These are phyloP conservation scores for Trichoderma sp. DNA, from an alignment of 2,329 filamentous ascomycete genomes.

Conservation along the genomic window DNA sequence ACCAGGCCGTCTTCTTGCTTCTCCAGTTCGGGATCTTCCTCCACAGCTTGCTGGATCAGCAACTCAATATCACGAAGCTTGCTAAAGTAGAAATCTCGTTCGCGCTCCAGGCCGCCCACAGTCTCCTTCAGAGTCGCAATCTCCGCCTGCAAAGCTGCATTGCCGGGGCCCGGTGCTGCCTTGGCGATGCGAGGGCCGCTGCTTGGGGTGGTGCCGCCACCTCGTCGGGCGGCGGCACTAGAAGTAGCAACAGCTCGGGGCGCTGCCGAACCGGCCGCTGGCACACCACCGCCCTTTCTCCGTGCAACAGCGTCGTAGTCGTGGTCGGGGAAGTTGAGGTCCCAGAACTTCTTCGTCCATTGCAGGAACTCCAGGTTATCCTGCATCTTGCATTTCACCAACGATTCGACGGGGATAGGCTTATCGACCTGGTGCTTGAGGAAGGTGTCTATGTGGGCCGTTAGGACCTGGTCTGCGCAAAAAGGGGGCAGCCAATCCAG, in stretches of 20 bases:
- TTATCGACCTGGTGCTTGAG: slow-evolving; percentile 84
- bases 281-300: slow-evolving; percentile 71
- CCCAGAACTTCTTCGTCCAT: slow-evolving; percentile 96
- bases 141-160: slow-evolving; percentile 75
- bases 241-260: slow-evolving; percentile 48
- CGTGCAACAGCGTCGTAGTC: slow-evolving; percentile 90
- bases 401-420: slow-evolving; percentile 79
- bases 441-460: slow-evolving; percentile 63
- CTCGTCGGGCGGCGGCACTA: slow-evolving; percentile 47
- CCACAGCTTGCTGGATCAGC: slow-evolving; percentile 86
- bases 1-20: slow-evolving; percentile 89
- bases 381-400: slow-evolving; percentile 99
- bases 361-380: slow-evolving; percentile 99
- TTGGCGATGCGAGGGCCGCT: slow-evolving; percentile 45
- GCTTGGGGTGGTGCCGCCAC: slow-evolving; percentile 61
- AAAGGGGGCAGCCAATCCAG: not conserved
- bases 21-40: slow-evolving; percentile 88
- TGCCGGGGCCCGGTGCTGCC: slow-evolving; percentile 52
- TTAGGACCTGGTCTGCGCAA: slow-evolving; percentile 16
- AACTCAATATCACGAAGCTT: slow-evolving; percentile 97
- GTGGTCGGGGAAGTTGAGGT: slow-evolving; percentile 94
- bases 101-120: slow-evolving; percentile 88
- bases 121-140: slow-evolving; percentile 90
- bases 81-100: slow-evolving; percentile 98
- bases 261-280: slow-evolving; percentile 49